Evolutionary conservation across 129 eudicot genomes (phyloP).

Genomic region (Rutidosis leptorrhynchoides): DNA sequence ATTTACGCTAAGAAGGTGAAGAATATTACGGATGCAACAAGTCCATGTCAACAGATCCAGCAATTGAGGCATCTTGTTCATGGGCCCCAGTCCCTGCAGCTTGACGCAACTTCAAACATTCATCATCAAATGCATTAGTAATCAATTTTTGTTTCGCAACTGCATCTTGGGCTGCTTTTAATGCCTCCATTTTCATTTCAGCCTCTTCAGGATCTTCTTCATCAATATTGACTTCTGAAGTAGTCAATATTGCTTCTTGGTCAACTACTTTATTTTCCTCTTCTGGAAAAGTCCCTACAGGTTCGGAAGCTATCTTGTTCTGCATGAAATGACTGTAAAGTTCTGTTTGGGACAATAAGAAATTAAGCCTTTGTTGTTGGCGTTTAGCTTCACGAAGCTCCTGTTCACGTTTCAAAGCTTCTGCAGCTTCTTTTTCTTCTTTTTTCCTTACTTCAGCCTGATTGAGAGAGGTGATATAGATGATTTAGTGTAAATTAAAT

Average conservation of each 20-base stretch:
- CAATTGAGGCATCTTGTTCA: conserved; percentile 51
- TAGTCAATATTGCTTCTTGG: conserved; percentile 29
- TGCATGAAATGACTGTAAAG: conserved; percentile 88
- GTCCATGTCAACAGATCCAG: conserved; percentile 67
- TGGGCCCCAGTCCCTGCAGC: conserved; percentile 44
- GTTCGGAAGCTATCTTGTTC: conserved; percentile 52
- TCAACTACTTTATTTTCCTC: conserved; percentile 37
- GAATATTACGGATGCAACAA: conserved; percentile 62
- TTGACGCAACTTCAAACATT: conserved; percentile 61
- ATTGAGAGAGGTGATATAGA: conserved; percentile 16
- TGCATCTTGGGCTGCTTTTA: conserved; percentile 85
- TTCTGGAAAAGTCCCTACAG: conserved; percentile 12
- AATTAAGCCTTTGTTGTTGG: conserved; percentile 77
- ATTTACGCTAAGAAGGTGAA: not conserved
- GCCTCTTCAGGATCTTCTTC: conserved; percentile 64
- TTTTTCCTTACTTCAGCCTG: conserved; percentile 82
- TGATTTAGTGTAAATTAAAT: not conserved
- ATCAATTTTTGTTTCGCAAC: conserved; percentile 77
- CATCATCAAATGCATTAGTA: conserved; percentile 73
- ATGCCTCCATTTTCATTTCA: conserved; percentile 68
- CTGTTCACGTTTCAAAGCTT: conserved; percentile 78
- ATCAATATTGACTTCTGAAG: conserved; percentile 18
- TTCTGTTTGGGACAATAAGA: conserved; percentile 82
- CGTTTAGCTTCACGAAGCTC: conserved; percentile 88
- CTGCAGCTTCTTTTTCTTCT: conserved; percentile 92